Evolutionary conservation across 1,284 basidiomycete species (phyloP).

Genomic region (Cutaneotrichosporon sp.): DNA sequence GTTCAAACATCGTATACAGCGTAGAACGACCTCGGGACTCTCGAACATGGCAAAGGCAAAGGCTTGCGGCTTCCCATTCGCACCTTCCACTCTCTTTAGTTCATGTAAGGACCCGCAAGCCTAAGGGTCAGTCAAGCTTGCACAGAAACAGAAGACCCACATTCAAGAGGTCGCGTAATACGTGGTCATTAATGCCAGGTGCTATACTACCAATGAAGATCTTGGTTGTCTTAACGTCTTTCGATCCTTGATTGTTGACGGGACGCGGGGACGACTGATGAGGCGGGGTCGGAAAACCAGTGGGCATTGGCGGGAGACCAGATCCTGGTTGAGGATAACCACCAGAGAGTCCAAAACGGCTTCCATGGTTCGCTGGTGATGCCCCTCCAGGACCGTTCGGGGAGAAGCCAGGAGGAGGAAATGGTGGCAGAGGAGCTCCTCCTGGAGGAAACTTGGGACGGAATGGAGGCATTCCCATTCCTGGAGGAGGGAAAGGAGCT

Average conservation of each 20-base stretch:
- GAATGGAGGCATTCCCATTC: slow-evolving; percentile 27
- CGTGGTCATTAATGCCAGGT: slow-evolving; percentile 73
- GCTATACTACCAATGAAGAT: slow-evolving; percentile 94
- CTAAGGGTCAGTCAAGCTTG: slow-evolving; percentile 49
- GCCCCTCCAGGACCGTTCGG: background rate
- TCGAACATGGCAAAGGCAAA: slow-evolving; percentile 93
- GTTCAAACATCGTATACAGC: slow-evolving; percentile 74
- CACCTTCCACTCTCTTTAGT: slow-evolving; percentile 83
- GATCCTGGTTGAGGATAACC: background rate
- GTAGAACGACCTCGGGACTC: slow-evolving; percentile 78
- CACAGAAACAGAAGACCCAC: slow-evolving; percentile 53
- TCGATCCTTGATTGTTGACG: background rate
- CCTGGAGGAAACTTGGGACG: slow-evolving; percentile 32
- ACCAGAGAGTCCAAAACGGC: background rate
- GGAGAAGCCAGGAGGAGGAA: slow-evolving; percentile 17
- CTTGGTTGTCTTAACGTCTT: slow-evolving; percentile 52
- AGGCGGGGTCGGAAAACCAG: background rate
- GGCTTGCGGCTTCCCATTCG: slow-evolving; percentile 84
- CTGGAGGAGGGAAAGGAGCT: slow-evolving; percentile 8
- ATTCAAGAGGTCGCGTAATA: slow-evolving; percentile 68
- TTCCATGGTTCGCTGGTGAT: background rate
- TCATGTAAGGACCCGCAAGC: slow-evolving; percentile 81
- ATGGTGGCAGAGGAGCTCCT: slow-evolving; percentile 9
- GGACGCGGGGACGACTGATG: background rate
- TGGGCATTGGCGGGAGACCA: background rate